Conservation (phyloP, 192 early-diverging fungal genomes). For the Coemansia sp. region DNA sequence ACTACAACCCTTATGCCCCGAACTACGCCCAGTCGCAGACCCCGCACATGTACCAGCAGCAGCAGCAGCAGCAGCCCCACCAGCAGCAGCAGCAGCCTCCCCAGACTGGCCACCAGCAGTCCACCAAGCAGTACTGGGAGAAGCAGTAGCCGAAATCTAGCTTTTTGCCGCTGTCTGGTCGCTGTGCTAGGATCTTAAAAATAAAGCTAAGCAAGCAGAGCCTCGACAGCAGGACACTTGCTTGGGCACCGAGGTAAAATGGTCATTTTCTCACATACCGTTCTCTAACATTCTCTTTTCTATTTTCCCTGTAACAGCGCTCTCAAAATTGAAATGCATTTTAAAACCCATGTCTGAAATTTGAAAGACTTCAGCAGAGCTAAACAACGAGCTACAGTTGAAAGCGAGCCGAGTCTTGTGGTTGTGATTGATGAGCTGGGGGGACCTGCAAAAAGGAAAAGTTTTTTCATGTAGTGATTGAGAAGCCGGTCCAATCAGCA, state of each 20-base stretch:
- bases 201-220: too few relatives aligned
- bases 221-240: too few relatives aligned
- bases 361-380: neutral
- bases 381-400: neutral
- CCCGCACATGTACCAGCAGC: slow-evolving; percentile 53
- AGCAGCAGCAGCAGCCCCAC: slow-evolving; percentile 30
- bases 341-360: neutral
- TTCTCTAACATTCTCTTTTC: neutral
- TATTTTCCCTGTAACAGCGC: neutral
- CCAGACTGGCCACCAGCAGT: slow-evolving; percentile 30
- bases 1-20: slow-evolving; percentile 47
- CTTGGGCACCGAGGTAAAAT: too few relatives aligned
- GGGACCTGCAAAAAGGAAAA: neutral
- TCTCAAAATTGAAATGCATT: neutral
- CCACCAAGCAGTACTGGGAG: slow-evolving; percentile 47
- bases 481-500: neutral
- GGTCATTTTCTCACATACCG: too few relatives aligned
- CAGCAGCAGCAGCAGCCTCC: slow-evolving; percentile 28
- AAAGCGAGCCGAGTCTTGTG: neutral
- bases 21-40: slow-evolving; percentile 47
- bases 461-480: neutral
- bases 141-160: slow-evolving; percentile 26
- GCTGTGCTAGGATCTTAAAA: neutral
- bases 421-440: neutral
- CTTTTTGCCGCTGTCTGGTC: neutral